phyloP scores from a whole-genome alignment of 1,284 basidiomycete genomes.

The Cryptococcus depauperatus region DNA sequence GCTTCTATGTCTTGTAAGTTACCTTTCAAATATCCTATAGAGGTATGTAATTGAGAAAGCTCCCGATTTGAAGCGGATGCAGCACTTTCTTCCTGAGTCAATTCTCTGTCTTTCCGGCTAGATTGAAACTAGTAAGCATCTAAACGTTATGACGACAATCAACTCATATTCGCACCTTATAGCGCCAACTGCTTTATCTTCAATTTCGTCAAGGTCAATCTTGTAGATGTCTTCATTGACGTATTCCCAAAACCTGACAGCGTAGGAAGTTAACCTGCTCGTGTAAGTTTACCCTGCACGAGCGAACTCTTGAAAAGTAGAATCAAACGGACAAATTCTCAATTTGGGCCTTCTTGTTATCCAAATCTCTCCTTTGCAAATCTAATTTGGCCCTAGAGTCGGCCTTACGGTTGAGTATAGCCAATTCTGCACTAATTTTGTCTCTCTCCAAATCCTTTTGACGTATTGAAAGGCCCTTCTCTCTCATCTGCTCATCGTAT shows the following conservation, averaged over 20 bases:
- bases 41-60: conserved; percentile 57
- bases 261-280: conserved; percentile 37
- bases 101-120: conserved; percentile 61
- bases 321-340: conserved; percentile 60
- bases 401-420: conserved; percentile 66
- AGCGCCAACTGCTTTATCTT: conserved; percentile 53
- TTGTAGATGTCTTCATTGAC: conserved; percentile 50
- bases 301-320: no score
- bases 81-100: conserved; percentile 25
- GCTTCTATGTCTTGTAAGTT: no score
- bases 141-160: no score
- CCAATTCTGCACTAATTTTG: conserved; percentile 62
- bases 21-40: no score
- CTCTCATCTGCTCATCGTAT: conserved; percentile 62
- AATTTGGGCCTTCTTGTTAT: conserved; percentile 58
- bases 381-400: conserved; percentile 73
- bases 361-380: conserved; percentile 62
- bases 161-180: conserved; percentile 1
- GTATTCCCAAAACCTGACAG: conserved; percentile 57
- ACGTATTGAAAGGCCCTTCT: conserved; percentile 54
- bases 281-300: background rate
- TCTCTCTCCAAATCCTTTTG: conserved; percentile 66
- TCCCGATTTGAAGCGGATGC: conserved; percentile 51
- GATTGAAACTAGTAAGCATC: background rate
- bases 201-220: conserved; percentile 58